Evolutionary conservation across 2,329 filamentous ascomycete species (phyloP).

Genomic region (Alternaria postmessia): DNA sequence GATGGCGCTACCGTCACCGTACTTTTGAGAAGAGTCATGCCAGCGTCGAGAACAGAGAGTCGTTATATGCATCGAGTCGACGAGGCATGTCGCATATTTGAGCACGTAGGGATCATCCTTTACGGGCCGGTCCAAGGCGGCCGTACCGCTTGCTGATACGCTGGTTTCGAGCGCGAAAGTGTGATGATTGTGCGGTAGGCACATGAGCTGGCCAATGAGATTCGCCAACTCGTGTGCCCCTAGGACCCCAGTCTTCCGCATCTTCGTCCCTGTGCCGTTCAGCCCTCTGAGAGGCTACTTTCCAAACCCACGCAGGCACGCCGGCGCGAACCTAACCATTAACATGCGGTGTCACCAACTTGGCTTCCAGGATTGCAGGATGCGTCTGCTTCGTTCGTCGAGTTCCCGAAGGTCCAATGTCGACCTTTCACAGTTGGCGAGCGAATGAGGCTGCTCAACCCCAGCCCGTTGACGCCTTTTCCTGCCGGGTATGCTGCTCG

Average conservation of each 20-base stretch:
- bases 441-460: conserved; percentile 40
- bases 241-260: conserved; percentile 31
- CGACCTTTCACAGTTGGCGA: conserved; percentile 31
- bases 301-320: conserved; percentile 46
- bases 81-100: conserved; percentile 19
- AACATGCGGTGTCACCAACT: conserved; percentile 40
- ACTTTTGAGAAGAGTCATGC: conserved; percentile 20
- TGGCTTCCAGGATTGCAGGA: conserved; percentile 42
- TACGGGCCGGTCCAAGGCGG: conserved; percentile 36
- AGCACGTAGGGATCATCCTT: conserved; percentile 26
- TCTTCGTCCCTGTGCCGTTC: conserved; percentile 32
- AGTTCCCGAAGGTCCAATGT: conserved; percentile 35
- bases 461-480: conserved; percentile 48
- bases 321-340: conserved; percentile 47
- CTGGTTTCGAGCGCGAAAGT: conserved; percentile 18
- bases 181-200: conserved; percentile 36
- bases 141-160: conserved; percentile 34
- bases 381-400: conserved; percentile 38
- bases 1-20: conserved; percentile 30
- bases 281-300: conserved; percentile 38
- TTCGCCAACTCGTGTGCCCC: conserved; percentile 26
- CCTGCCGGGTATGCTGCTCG: conserved; percentile 35
- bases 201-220: conserved; percentile 15
- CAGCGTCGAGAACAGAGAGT: conserved; percentile 15
- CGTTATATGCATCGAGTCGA: conserved; percentile 23